Percentiles rank a stretch among this genome's conserved stretches.
Conservation (phyloP, 2,329 filamentous ascomycete genomes). For the Colletotrichum lentis region DNA sequence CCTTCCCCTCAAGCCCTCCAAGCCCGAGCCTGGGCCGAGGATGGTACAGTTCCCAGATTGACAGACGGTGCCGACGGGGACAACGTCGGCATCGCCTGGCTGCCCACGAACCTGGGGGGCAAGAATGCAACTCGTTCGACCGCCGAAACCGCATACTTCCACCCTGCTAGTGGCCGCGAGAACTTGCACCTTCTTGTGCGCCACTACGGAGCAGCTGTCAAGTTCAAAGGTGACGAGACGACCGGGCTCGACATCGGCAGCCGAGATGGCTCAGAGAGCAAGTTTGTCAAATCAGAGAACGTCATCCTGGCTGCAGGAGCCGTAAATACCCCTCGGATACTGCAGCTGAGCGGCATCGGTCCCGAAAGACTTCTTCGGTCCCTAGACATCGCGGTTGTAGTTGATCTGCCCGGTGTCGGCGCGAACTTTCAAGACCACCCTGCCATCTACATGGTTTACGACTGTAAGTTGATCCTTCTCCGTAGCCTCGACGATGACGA, state of each 20-base stretch:
- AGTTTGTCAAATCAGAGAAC: constrained; percentile 37
- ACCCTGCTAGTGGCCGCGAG: constrained; percentile 33
- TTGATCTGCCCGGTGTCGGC: constrained; percentile 59
- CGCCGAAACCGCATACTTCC: constrained; percentile 41
- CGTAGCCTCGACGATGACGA: not conserved
- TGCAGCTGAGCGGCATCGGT: constrained; percentile 66
- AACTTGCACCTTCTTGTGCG: constrained; percentile 40
- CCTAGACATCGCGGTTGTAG: constrained; percentile 59
- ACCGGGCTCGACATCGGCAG: constrained; percentile 45
- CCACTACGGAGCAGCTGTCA: constrained; percentile 40
- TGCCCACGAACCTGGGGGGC: constrained; percentile 39
- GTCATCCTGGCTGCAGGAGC: constrained; percentile 53
- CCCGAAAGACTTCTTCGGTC: constrained; percentile 48
- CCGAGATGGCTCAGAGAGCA: constrained; percentile 30
- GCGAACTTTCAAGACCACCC: constrained; percentile 51
- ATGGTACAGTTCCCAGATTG: constrained; percentile 32
- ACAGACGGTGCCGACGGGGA: constrained; percentile 40
- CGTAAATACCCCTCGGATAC: constrained; percentile 64
- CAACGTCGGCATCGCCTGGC: constrained; percentile 42
- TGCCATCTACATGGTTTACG: constrained; percentile 46
- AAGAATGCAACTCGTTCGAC: constrained; percentile 39
- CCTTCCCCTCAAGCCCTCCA: constrained; percentile 14
- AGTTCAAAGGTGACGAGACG: constrained; percentile 47
- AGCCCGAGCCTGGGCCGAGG: constrained; percentile 37
- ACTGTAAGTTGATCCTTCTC: constrained; percentile 41